Base-by-base conservation (phyloP, 768 basidiomycete species). In the Pisolithus albus region DNA sequence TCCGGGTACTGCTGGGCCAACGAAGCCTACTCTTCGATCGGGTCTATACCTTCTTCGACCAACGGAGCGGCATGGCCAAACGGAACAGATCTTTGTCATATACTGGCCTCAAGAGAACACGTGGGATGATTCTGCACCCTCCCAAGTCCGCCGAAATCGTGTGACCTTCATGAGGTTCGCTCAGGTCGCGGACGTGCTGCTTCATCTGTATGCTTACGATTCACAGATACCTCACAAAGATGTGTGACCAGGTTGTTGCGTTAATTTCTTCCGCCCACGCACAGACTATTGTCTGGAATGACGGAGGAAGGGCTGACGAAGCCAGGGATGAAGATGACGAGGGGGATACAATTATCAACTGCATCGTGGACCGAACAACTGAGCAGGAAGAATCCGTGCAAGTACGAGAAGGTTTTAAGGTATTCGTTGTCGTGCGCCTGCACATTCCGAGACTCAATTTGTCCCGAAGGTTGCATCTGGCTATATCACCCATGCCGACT, bases 41-140 rank as follows among this genome's bases (percentile, higher is more conserved):
- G 79, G 79, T 15, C 56, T 81, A 4, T 81, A 81, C 50, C 52
- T 75, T 21, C 60, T 75, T 28, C 61, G 62, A 24, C 32, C 58
- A 2, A 49, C 52, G 6, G 23, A 36, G 16, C 42, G 39, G 4
- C 10, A 47, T 11, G 51, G 30, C 1, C 56, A 52, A 7, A 16
- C 42, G 1, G 61, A 68, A 24, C 59, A 67, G 21, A 47, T 77
- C 9, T 80, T 78, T 46, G 70, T 80, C 15, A 54, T 84, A 7
- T 83, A 79, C 50, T 84, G 83, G 83, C 82, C 82, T 0, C 79
- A 84, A 52, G 70, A 78, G 26, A 71, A 64, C 1, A 83, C 82
- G 0, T 84, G 82, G 82, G 61, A 76, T 32, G 80, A 82, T 58
- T 63, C 68, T 10, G 74, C 78, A 0, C 37, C 65, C 5, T 65